phyloP scores from a whole-genome alignment of 2,329 filamentous ascomycete genomes.

The Alternaria consortialis region DNA sequence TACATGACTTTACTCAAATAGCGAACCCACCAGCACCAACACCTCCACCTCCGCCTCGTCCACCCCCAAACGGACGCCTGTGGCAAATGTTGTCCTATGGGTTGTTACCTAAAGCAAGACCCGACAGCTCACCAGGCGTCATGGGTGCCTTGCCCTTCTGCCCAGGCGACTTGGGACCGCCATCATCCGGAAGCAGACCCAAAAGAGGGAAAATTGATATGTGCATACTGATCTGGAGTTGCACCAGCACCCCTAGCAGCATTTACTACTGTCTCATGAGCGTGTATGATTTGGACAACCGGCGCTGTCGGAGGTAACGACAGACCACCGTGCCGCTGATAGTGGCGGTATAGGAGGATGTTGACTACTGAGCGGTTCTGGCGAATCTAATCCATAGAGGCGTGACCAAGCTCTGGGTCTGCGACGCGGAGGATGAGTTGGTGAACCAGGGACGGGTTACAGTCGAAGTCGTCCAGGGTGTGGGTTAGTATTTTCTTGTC shows the following conservation, averaged over 20 bases:
- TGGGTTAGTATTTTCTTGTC: neutral
- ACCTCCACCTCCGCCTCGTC: neutral
- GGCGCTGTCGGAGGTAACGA: conserved; percentile 11
- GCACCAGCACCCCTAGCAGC: neutral
- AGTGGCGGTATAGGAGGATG: conserved; percentile 14
- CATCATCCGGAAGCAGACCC: neutral
- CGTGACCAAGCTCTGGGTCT: conserved; percentile 6
- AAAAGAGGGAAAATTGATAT: neutral
- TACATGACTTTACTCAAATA: neutral
- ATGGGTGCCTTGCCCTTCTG: neutral
- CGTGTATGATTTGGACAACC: neutral
- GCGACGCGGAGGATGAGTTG: conserved; percentile 14
- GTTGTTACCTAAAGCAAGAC: neutral
- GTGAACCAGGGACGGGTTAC: conserved; percentile 6
- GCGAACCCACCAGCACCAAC: neutral
- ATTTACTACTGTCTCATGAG: neutral
- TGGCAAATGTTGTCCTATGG: neutral
- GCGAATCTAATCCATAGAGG: conserved; percentile 8
- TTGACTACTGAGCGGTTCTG: conserved; percentile 15
- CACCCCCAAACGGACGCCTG: neutral
- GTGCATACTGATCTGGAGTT: neutral
- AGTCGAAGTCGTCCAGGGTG: conserved; percentile 12
- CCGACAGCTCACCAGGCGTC: neutral
- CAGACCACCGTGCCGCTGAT: conserved; percentile 18
- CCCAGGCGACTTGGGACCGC: neutral